Evolutionary conservation across 371 early-diverging fungal species (phyloP), one percentile per base, ranked within the genome.

Genomic region (Lichtheimia ramosa): DNA sequence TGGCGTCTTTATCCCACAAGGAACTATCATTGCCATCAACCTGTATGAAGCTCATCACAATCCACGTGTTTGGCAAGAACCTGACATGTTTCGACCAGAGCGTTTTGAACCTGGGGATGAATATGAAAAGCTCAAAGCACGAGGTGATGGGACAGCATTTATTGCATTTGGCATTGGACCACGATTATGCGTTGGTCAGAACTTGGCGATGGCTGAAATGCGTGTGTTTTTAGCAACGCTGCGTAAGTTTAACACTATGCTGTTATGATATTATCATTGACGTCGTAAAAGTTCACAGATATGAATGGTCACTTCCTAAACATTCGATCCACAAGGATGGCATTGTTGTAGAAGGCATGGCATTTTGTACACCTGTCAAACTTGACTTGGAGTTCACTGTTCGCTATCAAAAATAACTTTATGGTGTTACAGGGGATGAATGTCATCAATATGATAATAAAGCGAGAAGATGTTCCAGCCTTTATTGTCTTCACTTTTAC

Each of bases 111-210:
- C 56, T 10, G 62, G 59, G 1, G 54, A 42, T 7, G 67, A 70
- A 20, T 39, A 43, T 10, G 57, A 56, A 14, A 8, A 51, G 0
- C 46, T 6, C n/a, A 27, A 34, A 59, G 58, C 7, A 14, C 59
- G 16, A 25, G 43, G 48, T 12, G 34, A 34, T 10, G 34, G 34
- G 34, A 34, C 34, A 8, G 34, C 34, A 8, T 64, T 62, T 62
- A 12, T 69, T 14, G 56, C 62, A 16, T 68, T 64, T 23, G 54
- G 61, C 1, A 59, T 57, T 28, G 68, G 68, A 16, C 3, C 51
- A 40, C 43, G 84, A 51, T 68, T 77, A 59, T 85, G 85, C 51
- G 73, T 81, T 46, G 83, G 83, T 23, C 77, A 58, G 51, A 66
- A 62, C 48, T 71, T 71, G 28, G 52, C 48, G 20, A 39, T 64